These are phyloP conservation scores for Myxozyma udenii DNA, from an alignment of 805 yeast genomes.

Conservation along the genomic window DNA sequence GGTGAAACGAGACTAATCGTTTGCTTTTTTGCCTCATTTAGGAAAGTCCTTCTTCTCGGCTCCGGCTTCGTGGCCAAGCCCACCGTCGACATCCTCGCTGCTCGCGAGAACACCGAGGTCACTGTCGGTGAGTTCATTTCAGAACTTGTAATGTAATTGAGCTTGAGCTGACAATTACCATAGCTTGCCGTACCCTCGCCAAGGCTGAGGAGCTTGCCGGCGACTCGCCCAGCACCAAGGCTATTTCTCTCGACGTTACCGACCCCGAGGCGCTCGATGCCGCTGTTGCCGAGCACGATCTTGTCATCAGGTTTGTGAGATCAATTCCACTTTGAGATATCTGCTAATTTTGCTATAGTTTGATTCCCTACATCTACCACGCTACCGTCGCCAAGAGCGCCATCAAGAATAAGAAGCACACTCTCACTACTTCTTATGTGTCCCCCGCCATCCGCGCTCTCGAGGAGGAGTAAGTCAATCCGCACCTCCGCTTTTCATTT, in stretches of 20 bases:
- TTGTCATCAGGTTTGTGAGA: constrained; percentile 64
- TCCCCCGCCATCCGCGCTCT: constrained; percentile 42
- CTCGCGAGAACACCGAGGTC: constrained; percentile 72
- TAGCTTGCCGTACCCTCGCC: constrained; percentile 83
- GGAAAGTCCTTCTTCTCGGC: constrained; percentile 32
- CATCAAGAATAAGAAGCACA: constrained; percentile 74
- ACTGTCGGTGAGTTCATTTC: constrained; percentile 55
- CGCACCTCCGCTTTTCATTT: background rate
- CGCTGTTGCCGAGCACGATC: constrained; percentile 72
- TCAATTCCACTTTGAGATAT: background rate
- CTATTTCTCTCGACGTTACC: constrained; percentile 85
- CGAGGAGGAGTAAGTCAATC: constrained; percentile 21
- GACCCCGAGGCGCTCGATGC: constrained; percentile 74
- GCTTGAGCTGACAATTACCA: background rate
- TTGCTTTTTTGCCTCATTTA: background rate
- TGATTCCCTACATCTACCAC: constrained; percentile 95
- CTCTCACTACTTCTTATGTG: constrained; percentile 95
- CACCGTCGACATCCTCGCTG: constrained; percentile 86
- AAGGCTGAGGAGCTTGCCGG: constrained; percentile 89
- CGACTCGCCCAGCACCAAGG: constrained; percentile 54
- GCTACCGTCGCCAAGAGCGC: constrained; percentile 92
- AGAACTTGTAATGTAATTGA: background rate
- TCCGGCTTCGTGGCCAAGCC: constrained; percentile 98
- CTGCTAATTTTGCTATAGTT: constrained; percentile 12
- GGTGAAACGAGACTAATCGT: background rate